Percentiles rank a stretch among this genome's conserved stretches.
These are phyloP conservation scores for Glycine latifolia DNA, from an alignment of 306 rosid genomes.

Conservation along the genomic window DNA sequence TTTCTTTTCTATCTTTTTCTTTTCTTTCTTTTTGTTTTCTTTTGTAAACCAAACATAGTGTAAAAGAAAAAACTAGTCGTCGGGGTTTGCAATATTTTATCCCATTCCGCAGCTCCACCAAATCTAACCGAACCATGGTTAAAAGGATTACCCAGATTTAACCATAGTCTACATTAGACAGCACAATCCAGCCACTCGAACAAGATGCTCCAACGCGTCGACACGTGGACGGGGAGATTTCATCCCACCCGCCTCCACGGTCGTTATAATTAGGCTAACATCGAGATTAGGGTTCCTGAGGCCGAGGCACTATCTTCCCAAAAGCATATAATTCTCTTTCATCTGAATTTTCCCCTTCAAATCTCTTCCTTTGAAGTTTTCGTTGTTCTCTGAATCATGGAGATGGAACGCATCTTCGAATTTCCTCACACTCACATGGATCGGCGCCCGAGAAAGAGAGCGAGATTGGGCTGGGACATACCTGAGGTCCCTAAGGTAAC, in stretches of 20 bases:
- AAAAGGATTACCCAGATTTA: constrained; percentile 19
- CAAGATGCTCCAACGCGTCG: not conserved
- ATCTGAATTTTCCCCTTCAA: not conserved
- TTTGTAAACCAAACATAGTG: no score
- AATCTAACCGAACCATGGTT: constrained; percentile 57
- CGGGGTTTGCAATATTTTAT: not conserved
- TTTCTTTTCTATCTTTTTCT: no score
- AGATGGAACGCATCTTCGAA: constrained; percentile 84
- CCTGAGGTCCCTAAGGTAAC: constrained; percentile 87
- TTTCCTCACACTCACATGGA: constrained; percentile 89
- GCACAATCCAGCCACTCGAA: constrained; percentile 19
- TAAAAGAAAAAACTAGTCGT: no score
- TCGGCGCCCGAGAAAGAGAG: constrained; percentile 91
- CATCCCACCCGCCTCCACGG: constrained; percentile 15
- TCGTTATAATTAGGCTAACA: constrained; percentile 22
- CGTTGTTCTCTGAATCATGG: constrained; percentile 42
- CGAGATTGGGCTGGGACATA: constrained; percentile 97
- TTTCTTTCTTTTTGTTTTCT: no score
- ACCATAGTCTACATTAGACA: constrained; percentile 39
- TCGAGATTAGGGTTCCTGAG: constrained; percentile 58
- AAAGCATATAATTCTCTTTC: not conserved
- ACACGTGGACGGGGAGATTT: constrained; percentile 72
- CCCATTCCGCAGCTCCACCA: not conserved
- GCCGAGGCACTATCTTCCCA: not conserved
- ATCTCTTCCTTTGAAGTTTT: constrained; percentile 17